A percentile compares a stretch with the other conserved stretches of the same genome.
phyloP scores from a whole-genome alignment of 2,329 filamentous ascomycete genomes.

The Sarocladiaceae sp. region DNA sequence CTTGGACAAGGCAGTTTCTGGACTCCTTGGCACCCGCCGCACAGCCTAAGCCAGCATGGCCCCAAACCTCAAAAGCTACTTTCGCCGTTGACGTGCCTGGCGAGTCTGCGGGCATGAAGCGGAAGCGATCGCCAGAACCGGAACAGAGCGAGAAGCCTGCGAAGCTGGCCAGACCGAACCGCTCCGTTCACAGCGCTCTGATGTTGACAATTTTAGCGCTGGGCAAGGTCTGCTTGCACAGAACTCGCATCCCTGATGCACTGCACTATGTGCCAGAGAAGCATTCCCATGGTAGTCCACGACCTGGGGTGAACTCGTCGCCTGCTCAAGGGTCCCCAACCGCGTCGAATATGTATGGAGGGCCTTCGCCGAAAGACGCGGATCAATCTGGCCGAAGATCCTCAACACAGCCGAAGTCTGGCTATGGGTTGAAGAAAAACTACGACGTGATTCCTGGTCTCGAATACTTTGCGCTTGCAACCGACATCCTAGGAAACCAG shows the following conservation, averaged over 20 bases:
- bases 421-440: constrained; percentile 45
- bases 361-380: constrained; percentile 36
- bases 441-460: constrained; percentile 83
- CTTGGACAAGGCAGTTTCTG: constrained; percentile 47
- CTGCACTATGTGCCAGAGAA: constrained; percentile 30
- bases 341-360: constrained; percentile 12
- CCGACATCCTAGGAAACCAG: constrained; percentile 78
- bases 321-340: constrained; percentile 52
- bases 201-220: constrained; percentile 78
- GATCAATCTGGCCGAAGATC: constrained; percentile 17
- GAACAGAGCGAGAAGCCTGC: constrained; percentile 25
- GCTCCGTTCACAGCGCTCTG: constrained; percentile 73
- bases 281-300: constrained; percentile 29
- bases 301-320: constrained; percentile 46
- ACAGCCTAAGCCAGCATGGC: too few species aligned
- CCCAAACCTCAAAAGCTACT: constrained; percentile 19
- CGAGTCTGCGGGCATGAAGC: constrained; percentile 36
- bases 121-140: constrained; percentile 47
- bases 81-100: constrained; percentile 24
- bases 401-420: constrained; percentile 38
- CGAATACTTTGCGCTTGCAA: constrained; percentile 81
- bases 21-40: constrained; percentile 35
- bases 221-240: constrained; percentile 68
- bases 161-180: constrained; percentile 46
- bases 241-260: constrained; percentile 50